Percentiles rank a stretch among this genome's conserved stretches.
Evolutionary conservation across 148 eudicot genomes (phyloP).

Genomic region (Rhododendron griersonianum): DNA sequence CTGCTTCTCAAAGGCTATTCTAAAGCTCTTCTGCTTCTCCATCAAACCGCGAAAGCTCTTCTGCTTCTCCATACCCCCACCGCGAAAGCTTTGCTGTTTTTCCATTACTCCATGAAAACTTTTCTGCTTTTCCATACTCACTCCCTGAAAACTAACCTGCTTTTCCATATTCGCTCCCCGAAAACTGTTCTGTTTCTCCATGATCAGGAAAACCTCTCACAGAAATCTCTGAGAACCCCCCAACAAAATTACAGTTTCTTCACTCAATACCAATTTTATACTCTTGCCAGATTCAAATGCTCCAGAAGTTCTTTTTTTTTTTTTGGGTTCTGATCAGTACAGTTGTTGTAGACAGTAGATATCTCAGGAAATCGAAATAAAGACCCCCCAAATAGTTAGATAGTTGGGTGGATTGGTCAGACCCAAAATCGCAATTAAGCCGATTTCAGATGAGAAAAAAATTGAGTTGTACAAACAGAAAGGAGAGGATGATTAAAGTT

Average conservation of each 20-base stretch:
- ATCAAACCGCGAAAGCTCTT: slow-evolving; percentile 48
- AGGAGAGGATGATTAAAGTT: not conserved
- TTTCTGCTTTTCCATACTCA: slow-evolving; percentile 31
- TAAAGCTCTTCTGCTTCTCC: slow-evolving; percentile 68
- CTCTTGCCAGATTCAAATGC: not conserved
- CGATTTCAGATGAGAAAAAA: slow-evolving; percentile 11
- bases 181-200: slow-evolving; percentile 11
- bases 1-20: slow-evolving; percentile 47
- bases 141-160: slow-evolving; percentile 16
- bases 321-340: not conserved
- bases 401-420: not conserved
- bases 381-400: slow-evolving; percentile 9
- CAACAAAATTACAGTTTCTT: not conserved
- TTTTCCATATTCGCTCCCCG: slow-evolving; percentile 28
- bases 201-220: not conserved
- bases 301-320: not conserved
- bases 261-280: not conserved
- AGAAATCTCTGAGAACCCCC: not conserved
- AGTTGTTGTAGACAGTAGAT: not conserved
- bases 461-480: not conserved
- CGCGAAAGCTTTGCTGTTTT: slow-evolving; percentile 51
- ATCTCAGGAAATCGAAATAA: slow-evolving; percentile 10
- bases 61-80: slow-evolving; percentile 34
- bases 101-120: slow-evolving; percentile 38
- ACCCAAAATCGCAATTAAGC: slow-evolving; percentile 9